Evolutionary conservation across 1,284 basidiomycete genomes (phyloP).

Genomic region (Sanghuangporus sanghuang): DNA sequence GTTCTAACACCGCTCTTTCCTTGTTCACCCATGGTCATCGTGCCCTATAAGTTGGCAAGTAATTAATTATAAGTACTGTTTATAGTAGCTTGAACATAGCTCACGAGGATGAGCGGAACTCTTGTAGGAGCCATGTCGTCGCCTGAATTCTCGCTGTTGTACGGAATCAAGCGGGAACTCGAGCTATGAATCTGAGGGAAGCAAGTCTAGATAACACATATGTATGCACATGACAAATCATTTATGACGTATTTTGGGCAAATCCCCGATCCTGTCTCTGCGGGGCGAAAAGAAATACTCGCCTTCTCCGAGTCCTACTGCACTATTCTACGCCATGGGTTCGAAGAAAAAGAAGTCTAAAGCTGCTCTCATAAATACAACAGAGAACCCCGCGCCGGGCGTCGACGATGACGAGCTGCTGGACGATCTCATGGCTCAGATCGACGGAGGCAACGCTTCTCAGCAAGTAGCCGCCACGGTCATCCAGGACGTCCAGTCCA

Average conservation of each 20-base stretch:
- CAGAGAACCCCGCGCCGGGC: slow-evolving; percentile 28
- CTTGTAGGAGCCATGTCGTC: slow-evolving; percentile 21
- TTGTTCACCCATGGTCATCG: slow-evolving; percentile 43
- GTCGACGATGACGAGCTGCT: slow-evolving; percentile 54
- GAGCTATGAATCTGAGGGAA: background rate
- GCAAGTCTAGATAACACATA: background rate
- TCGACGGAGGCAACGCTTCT: slow-evolving; percentile 55
- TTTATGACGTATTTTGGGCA: background rate
- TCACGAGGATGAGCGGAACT: slow-evolving; percentile 35
- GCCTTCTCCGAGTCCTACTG: background rate
- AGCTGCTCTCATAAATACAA: slow-evolving; percentile 32
- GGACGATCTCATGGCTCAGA: slow-evolving; percentile 67
- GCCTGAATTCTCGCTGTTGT: background rate
- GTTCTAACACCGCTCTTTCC: slow-evolving; percentile 40
- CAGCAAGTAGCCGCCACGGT: slow-evolving; percentile 46
- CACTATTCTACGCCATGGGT: slow-evolving; percentile 29
- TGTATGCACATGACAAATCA: background rate
- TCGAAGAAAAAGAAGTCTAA: slow-evolving; percentile 49
- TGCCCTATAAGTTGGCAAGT: slow-evolving; percentile 30
- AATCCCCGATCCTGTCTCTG: background rate
- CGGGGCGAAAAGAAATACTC: background rate
- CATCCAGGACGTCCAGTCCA: slow-evolving; percentile 41
- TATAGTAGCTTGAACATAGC: background rate
- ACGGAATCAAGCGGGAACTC: background rate
- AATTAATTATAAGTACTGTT: background rate